Percentiles rank a stretch among this genome's conserved stretches.
Evolutionary conservation across 345 rosid genomes (phyloP).

Genomic region (Pseudoturritis turrita): DNA sequence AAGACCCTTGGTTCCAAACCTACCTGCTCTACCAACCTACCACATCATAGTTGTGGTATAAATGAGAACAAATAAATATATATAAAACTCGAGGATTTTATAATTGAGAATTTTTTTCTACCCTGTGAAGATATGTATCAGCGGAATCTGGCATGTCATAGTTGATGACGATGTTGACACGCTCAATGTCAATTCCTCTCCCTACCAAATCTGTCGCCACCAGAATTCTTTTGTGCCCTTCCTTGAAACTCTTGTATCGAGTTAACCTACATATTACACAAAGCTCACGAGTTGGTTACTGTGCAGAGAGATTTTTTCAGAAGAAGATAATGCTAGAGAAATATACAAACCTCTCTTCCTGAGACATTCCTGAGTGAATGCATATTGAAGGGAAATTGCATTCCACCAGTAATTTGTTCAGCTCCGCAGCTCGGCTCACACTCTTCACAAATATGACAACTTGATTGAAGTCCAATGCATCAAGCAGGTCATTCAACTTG

Average conservation of each 20-base stretch:
- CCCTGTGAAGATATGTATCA: conserved; percentile 97
- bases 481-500: conserved; percentile 94
- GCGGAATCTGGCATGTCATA: conserved; percentile 99
- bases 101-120: conserved; percentile 5
- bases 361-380: conserved; percentile 99
- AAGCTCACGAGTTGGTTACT: not conserved
- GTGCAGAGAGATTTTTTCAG: not conserved
- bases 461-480: conserved; percentile 98
- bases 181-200: conserved; percentile 95
- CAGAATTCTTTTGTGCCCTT: conserved; percentile 96
- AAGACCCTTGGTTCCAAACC: conserved; percentile 98
- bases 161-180: conserved; percentile 96
- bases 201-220: conserved; percentile 98
- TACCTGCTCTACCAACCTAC: conserved; percentile 97
- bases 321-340: not conserved
- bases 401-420: conserved; percentile 88
- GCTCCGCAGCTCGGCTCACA: conserved; percentile 90
- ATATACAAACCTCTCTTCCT: conserved; percentile 78
- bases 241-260: conserved; percentile 96
- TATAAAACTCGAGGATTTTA: not conserved
- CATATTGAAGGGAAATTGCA: conserved; percentile 98
- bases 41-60: too few relatives aligned
- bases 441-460: conserved; percentile 97
- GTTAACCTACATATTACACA: conserved; percentile 56
- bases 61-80: not conserved